Conservation (phyloP, 106 monocot genomes). For the Allium fistulosum region DNA sequence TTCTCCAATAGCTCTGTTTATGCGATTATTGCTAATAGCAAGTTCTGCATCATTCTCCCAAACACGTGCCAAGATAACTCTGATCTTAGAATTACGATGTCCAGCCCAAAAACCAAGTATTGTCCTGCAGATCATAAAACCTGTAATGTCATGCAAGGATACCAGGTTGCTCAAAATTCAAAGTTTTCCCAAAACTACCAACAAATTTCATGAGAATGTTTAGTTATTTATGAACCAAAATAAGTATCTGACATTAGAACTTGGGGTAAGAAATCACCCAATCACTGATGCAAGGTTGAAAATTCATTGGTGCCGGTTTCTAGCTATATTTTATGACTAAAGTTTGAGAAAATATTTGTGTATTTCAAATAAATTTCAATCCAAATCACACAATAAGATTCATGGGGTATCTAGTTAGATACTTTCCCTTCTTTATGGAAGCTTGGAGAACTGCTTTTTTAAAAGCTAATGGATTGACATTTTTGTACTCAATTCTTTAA, state of each 20-base stretch:
- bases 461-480: too few relatives aligned
- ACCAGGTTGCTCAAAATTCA: neutral
- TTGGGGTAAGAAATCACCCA: neutral
- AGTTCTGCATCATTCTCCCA: conserved; percentile 99
- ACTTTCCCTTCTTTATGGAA: too few relatives aligned
- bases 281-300: neutral
- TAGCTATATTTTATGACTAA: too few relatives aligned
- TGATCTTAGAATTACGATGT: conserved; percentile 91
- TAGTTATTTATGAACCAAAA: neutral
- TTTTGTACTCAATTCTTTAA: too few relatives aligned
- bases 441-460: too few relatives aligned
- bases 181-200: neutral
- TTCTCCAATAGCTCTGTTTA: conserved; percentile 77
- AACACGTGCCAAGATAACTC: conserved; percentile 83
- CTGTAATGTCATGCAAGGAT: neutral
- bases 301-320: too few relatives aligned
- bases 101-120: conserved; percentile 98
- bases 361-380: too few relatives aligned
- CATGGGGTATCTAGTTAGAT: too few relatives aligned
- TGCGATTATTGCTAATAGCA: conserved; percentile 92
- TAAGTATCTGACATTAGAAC: neutral
- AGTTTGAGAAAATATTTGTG: too few relatives aligned
- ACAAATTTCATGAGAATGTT: conserved; percentile 12
- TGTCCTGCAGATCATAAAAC: conserved; percentile 45
- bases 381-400: too few relatives aligned